Conservation (phyloP, 192 early-diverging fungal genomes). For the Entomortierella beljakovae region DNA sequence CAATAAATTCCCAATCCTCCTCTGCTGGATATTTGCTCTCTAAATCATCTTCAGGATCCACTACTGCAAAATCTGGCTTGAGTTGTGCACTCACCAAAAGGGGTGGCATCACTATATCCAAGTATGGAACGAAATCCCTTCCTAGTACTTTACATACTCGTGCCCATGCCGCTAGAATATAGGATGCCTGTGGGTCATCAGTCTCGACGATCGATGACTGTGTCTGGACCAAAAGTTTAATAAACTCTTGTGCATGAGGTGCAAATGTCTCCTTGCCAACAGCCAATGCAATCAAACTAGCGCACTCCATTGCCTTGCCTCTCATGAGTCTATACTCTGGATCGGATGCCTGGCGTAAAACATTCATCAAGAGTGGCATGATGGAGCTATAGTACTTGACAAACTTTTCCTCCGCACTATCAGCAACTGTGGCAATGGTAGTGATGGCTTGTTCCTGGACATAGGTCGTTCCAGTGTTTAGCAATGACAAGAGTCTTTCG, state of each 20-base stretch:
- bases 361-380: constrained; percentile 95
- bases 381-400: constrained; percentile 90
- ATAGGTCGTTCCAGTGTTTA: constrained; percentile 87
- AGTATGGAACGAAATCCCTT: constrained; percentile 91
- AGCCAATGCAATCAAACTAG: constrained; percentile 89
- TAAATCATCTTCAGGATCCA: constrained; percentile 83
- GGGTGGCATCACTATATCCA: constrained; percentile 92
- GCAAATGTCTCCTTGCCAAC: constrained; percentile 92
- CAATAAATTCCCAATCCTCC: constrained; percentile 98
- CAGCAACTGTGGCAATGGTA: constrained; percentile 95
- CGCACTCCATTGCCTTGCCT: constrained; percentile 98
- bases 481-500: constrained; percentile 82
- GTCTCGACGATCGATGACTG: constrained; percentile 85
- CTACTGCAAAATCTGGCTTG: constrained; percentile 92
- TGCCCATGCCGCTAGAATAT: constrained; percentile 95
- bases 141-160: constrained; percentile 96
- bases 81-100: constrained; percentile 84
- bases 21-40: constrained; percentile 92
- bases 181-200: constrained; percentile 93
- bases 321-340: constrained; percentile 91
- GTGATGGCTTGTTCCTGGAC: constrained; percentile 99
- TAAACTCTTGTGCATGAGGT: constrained; percentile 81
- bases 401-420: constrained; percentile 90
- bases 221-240: constrained; percentile 80
- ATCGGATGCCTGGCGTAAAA: constrained; percentile 82